Conservation (phyloP, 768 basidiomycete species). For the Lactarius deliciosus region DNA sequence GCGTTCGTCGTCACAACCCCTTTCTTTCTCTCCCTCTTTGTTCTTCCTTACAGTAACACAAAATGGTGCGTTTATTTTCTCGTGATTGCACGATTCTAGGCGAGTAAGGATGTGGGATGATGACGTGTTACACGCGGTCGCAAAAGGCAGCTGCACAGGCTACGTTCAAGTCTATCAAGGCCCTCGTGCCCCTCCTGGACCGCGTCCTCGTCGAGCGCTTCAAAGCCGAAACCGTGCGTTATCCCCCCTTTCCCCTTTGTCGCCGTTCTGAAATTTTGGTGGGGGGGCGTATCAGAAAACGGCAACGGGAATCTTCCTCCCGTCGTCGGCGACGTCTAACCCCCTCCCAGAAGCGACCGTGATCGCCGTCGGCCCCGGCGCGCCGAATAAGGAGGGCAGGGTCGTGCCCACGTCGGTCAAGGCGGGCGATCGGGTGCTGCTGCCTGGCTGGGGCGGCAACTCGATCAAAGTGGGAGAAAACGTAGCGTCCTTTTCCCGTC, state of each 20-base stretch:
- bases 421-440: slow-evolving; percentile 87
- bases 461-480: slow-evolving; percentile 96
- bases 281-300: slow-evolving; percentile 70
- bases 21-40: background rate
- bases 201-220: slow-evolving; percentile 96
- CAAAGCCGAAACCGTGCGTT: slow-evolving; percentile 90
- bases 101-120: background rate
- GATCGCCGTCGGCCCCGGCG: slow-evolving; percentile 93
- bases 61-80: background rate
- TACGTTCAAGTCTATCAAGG: slow-evolving; percentile 94
- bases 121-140: background rate
- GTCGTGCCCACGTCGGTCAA: slow-evolving; percentile 74
- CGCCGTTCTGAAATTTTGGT: too few relatives aligned
- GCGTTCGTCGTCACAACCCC: background rate
- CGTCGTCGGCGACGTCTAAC: slow-evolving; percentile 77
- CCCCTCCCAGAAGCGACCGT: slow-evolving; percentile 98
- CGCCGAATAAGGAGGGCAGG: slow-evolving; percentile 82
- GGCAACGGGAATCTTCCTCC: slow-evolving; percentile 93
- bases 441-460: slow-evolving; percentile 97
- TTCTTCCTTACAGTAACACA: background rate
- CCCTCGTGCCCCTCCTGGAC: slow-evolving; percentile 89
- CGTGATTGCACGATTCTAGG: background rate
- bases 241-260: too few relatives aligned
- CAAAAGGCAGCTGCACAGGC: slow-evolving; percentile 65
- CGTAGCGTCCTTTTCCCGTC: slow-evolving; percentile 47